Evolutionary conservation across 768 basidiomycete genomes (phyloP), one percentile per base, ranked within the genome.

Genomic region (Hypholoma sublateritium): DNA sequence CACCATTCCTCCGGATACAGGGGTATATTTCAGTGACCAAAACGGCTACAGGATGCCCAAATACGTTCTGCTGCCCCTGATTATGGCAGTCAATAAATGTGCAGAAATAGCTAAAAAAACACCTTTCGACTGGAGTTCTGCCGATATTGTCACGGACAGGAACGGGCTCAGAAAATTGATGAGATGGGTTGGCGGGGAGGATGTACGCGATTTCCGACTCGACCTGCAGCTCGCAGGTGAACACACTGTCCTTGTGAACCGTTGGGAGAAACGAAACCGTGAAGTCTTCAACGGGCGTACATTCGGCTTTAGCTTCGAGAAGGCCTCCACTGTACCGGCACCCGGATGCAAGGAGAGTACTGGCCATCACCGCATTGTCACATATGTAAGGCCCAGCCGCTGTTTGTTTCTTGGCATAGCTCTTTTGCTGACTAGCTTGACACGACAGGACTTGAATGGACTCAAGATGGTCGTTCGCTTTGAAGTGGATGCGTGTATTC

Each of bases 271-370:
- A 58, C 56, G 69, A 11, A 65, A 70, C n/a, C 57, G 66, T 17
- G 76, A 78, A 46, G 50, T 64, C 5, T 72, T 72, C 58, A 68
- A 58, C 46, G 78, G 78, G 13, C 68, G 65, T 13, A 76, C 74
- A 0, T 91, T 74, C 67, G 88, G 88, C 0, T 72, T 80, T 47
- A 84, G 80, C 56, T 93, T 88, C 62, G 83, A 89, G 62, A 78
- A 74, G 57, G 80, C 79, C 0, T 76, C 79, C 3, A 86, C 87
- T 0, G 69, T 56, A n/a, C 63, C 71, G 17, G 79, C 77, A 1
- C 59, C 67, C 4, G 81, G 80, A 41, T 85, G 86, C 60, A 77
- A 78, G 52, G 70, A 74, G 24, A 74, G 74, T 47, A 74, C 80
- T 0, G 85, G 80, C 0, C 87, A 91, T 61, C 81, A 88, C 63